A percentile compares a stretch with the other conserved stretches of the same genome.
Evolutionary conservation across 1,284 basidiomycete genomes (phyloP).

Genomic region (Tilletia caries): DNA sequence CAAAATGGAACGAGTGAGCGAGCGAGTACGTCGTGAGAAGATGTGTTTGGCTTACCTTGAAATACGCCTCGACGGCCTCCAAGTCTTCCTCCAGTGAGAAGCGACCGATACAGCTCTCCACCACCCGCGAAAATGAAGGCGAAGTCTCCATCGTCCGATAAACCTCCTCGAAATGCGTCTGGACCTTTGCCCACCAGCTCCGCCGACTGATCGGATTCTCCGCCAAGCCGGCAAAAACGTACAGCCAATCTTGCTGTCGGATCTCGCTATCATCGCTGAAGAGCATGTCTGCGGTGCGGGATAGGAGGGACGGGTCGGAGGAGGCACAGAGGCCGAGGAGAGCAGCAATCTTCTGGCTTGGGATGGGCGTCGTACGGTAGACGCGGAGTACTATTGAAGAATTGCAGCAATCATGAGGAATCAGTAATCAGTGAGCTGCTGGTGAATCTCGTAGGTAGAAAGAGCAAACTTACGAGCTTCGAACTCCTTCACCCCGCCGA

Average conservation of each 20-base stretch:
- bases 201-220: conserved; percentile 48
- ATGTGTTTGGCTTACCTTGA: conserved; percentile 50
- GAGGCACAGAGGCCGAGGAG: conserved; percentile 51
- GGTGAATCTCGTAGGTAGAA: too few relatives aligned
- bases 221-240: conserved; percentile 48
- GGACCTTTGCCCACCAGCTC: conserved; percentile 49
- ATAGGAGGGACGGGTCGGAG: conserved; percentile 40
- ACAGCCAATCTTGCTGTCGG: conserved; percentile 43
- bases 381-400: conserved; percentile 59
- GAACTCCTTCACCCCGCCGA: conserved; percentile 75
- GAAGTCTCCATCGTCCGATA: conserved; percentile 64
- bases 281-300: conserved; percentile 49
- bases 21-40: too few relatives aligned
- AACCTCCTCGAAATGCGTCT: conserved; percentile 50
- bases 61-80: conserved; percentile 65
- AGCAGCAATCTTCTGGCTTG: conserved; percentile 56
- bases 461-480: conserved; percentile 12
- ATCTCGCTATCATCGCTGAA: conserved; percentile 52
- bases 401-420: too few relatives aligned
- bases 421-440: too few relatives aligned
- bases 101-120: conserved; percentile 61
- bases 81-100: conserved; percentile 71
- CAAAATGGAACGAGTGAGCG: too few relatives aligned
- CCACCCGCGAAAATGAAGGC: conserved; percentile 47
- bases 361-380: conserved; percentile 62